These are phyloP conservation scores for Microbotryomycetes sp. DNA, from an alignment of 1,284 basidiomycete species.

Conservation along the genomic window DNA sequence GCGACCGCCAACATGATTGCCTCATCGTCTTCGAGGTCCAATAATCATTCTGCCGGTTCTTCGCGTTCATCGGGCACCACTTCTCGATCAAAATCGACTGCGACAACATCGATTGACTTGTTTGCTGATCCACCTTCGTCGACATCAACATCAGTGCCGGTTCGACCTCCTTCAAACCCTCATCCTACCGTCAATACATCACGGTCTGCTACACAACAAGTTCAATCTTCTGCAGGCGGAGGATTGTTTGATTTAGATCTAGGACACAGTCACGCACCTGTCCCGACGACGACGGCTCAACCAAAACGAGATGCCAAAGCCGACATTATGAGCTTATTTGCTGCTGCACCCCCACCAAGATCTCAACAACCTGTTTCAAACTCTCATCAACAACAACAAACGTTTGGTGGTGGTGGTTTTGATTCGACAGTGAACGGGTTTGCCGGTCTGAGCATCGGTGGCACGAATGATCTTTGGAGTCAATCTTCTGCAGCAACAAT, in stretches of 20 bases:
- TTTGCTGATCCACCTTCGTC: constrained; percentile 22
- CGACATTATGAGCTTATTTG: constrained; percentile 79
- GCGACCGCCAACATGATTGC: background rate
- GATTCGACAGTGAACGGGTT: constrained; percentile 1
- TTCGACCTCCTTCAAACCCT: constrained; percentile 23
- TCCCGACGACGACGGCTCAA: constrained; percentile 40
- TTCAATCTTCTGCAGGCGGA: constrained; percentile 43
- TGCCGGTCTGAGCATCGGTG: constrained; percentile 13
- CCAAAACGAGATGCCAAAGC: constrained; percentile 68
- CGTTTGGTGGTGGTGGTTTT: background rate
- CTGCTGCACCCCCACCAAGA: constrained; percentile 46
- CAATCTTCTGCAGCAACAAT: background rate
- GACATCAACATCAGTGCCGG: constrained; percentile 27
- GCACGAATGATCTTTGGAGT: background rate
- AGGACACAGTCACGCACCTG: constrained; percentile 50
- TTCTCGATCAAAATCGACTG: constrained; percentile 5
- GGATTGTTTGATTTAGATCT: constrained; percentile 84
- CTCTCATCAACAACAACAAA: background rate
- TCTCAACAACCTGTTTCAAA: constrained; percentile 33
- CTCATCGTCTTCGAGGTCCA: background rate
- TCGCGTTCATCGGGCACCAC: constrained; percentile 6
- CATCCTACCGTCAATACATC: constrained; percentile 8
- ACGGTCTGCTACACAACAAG: constrained; percentile 38
- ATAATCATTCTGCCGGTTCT: constrained; percentile 4
- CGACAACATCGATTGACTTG: constrained; percentile 25